Evolutionary conservation across 1,139 yeast species (phyloP), one percentile per base, ranked within the genome.

Genomic region (Suhomyces bribrorum): DNA sequence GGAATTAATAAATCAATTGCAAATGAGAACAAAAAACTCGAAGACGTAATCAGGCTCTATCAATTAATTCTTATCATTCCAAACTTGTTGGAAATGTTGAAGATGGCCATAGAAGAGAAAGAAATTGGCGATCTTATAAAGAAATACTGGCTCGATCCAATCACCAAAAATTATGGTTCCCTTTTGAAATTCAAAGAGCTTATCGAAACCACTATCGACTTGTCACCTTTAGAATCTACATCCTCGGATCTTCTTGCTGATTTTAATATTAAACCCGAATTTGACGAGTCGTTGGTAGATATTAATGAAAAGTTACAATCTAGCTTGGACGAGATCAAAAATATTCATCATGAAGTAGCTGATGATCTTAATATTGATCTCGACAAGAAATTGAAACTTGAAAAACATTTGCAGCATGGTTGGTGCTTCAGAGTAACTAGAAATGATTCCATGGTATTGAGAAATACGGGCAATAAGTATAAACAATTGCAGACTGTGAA

Each of bases 341-440:
- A 67, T 2, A 75, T 81, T 35, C 96, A 89, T 54, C 57, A 67
- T 22, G 74, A 75, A 7, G 82, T 83, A 4, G 87, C 86, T 2
- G 86, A 83, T 16, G 95, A 86, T 49, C 73, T 92, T 33, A 77
- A 78, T 14, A 78, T 89, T 63, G 97, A 90, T 43, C 72, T 83
- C 5, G 96, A 87, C 43, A 88, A 87, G 62, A 89, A 89, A 59
- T 72, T 94, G 48, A 92, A 92, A 59, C 66, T 94, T 35, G 98
- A 92, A 56, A 79, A 85, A 38, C 96, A 90, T 56, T 83, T 77
- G 48, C 78, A 77, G 22, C 94, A 86, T 59, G 97, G 97, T 9
- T 90, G 96, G 95, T 88, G 96, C 57, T 79, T 90, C 71, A 74
- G 97, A 50, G 78, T 92, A 15, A 90, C 97, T 0, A 77, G 98